A percentile compares a stretch with the other conserved stretches of the same genome.
Evolutionary conservation across 164 flowering plant genomes (phyloP).

Genomic region (Platanus orientalis): DNA sequence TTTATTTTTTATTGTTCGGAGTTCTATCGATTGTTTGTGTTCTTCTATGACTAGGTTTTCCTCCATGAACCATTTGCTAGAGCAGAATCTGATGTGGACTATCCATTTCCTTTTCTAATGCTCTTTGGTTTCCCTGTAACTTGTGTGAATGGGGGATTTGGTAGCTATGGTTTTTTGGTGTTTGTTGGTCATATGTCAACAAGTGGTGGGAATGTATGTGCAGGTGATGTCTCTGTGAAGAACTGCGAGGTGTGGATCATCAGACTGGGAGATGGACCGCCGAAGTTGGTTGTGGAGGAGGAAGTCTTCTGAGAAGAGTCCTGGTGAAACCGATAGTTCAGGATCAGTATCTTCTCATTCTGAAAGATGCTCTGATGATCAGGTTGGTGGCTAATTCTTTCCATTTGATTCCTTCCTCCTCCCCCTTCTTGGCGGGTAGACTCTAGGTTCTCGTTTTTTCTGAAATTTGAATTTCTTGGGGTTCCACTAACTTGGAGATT

Average conservation of each 20-base stretch:
- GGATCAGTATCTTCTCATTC: conserved; percentile 57
- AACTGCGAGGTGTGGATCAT: conserved; percentile 1
- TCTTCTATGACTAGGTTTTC: not conserved
- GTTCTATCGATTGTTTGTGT: not conserved
- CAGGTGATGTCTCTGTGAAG: conserved; percentile 24
- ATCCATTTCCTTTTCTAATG: not conserved
- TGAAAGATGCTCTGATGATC: conserved; percentile 54
- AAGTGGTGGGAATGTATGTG: conserved; percentile 10
- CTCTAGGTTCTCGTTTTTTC: not conserved
- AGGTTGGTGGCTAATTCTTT: conserved; percentile 25
- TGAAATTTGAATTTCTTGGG: not conserved
- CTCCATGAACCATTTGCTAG: too few relatives aligned
- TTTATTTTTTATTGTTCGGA: not conserved
- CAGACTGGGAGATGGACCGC: conserved; percentile 33
- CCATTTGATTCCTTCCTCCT: not conserved
- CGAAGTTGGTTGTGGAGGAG: conserved; percentile 58
- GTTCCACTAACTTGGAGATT: too few relatives aligned
- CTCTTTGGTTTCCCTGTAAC: too few relatives aligned
- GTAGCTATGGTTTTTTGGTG: not conserved
- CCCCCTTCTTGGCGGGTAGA: not conserved
- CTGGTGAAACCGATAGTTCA: conserved; percentile 57
- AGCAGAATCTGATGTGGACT: not conserved
- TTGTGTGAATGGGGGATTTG: not conserved
- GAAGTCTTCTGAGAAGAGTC: conserved; percentile 47
- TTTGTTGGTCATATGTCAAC: conserved; percentile 1